These are phyloP conservation scores for Grosmannia serpens DNA, from an alignment of 2,329 filamentous ascomycete genomes.

Conservation along the genomic window DNA sequence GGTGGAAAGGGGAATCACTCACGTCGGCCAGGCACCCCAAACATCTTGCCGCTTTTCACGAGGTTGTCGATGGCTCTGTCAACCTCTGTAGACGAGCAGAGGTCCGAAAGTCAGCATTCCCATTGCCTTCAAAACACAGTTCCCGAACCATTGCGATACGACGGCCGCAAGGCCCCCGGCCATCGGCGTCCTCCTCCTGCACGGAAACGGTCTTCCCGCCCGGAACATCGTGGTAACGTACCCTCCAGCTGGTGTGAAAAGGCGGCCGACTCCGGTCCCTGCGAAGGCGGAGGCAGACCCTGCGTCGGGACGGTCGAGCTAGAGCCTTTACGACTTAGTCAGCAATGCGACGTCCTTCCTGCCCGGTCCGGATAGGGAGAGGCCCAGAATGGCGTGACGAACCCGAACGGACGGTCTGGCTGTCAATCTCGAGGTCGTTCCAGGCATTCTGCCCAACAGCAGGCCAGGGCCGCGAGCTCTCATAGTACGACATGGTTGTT, in stretches of 20 bases:
- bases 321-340: slow-evolving; percentile 16
- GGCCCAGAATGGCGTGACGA: slow-evolving; percentile 1
- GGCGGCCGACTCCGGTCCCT: slow-evolving; percentile 14
- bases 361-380: neutral
- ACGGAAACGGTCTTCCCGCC: neutral
- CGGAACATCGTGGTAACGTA: slow-evolving; percentile 14
- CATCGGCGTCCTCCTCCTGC: neutral
- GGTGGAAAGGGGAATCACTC: slow-evolving; percentile 53
- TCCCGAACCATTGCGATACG: neutral
- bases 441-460: slow-evolving; percentile 15
- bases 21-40: slow-evolving; percentile 58
- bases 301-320: slow-evolving; percentile 24
- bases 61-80: slow-evolving; percentile 93
- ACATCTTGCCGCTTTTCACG: slow-evolving; percentile 92
- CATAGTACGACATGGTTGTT: slow-evolving; percentile 18
- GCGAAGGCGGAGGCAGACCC: slow-evolving; percentile 15
- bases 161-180: neutral
- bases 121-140: neutral
- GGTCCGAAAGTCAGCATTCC: neutral
- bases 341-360: neutral
- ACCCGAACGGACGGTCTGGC: slow-evolving; percentile 18
- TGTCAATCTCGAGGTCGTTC: slow-evolving; percentile 17
- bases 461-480: slow-evolving; percentile 17
- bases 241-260: slow-evolving; percentile 25
- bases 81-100: slow-evolving; percentile 55